phyloP scores from a whole-genome alignment of 345 rosid species.

The Brassica cretica region DNA sequence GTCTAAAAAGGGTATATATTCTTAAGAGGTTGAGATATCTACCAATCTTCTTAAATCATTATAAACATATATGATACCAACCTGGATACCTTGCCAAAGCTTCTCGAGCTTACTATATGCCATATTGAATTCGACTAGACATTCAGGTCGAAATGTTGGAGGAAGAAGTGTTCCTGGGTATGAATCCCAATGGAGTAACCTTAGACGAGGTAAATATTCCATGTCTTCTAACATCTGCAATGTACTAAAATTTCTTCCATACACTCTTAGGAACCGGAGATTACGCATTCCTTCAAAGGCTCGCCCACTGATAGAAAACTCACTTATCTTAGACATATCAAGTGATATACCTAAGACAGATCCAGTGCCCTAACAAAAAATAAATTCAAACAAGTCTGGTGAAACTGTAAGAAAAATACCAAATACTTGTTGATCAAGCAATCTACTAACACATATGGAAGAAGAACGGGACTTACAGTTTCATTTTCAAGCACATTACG shows the following conservation, averaged over 20 bases:
- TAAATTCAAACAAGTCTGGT: background rate
- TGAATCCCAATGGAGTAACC: slow-evolving; percentile 13
- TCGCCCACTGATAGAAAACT: slow-evolving; percentile 1
- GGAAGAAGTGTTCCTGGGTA: slow-evolving; percentile 27
- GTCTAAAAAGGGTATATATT: background rate
- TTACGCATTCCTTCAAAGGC: slow-evolving; percentile 34
- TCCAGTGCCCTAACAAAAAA: slow-evolving; percentile 30
- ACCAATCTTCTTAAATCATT: background rate
- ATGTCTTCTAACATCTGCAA: background rate
- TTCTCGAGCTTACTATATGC: slow-evolving; percentile 8
- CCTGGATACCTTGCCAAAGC: slow-evolving; percentile 37
- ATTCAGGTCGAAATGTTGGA: background rate
- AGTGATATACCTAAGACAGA: slow-evolving; percentile 30
- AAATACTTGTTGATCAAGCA: background rate
- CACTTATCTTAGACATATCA: slow-evolving; percentile 6
- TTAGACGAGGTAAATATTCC: slow-evolving; percentile 19
- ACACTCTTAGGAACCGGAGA: slow-evolving; percentile 28
- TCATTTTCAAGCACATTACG: slow-evolving; percentile 25
- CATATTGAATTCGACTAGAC: slow-evolving; percentile 20
- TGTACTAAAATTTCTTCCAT: slow-evolving; percentile 5
- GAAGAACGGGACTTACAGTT: slow-evolving; percentile 18
- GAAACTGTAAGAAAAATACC: background rate
- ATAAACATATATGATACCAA: background rate
- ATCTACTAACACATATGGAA: background rate
- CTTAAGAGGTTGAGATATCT: background rate